Evolutionary conservation across 352 stramenopile genomes (phyloP).

Genomic region (Pythium graminicola): DNA sequence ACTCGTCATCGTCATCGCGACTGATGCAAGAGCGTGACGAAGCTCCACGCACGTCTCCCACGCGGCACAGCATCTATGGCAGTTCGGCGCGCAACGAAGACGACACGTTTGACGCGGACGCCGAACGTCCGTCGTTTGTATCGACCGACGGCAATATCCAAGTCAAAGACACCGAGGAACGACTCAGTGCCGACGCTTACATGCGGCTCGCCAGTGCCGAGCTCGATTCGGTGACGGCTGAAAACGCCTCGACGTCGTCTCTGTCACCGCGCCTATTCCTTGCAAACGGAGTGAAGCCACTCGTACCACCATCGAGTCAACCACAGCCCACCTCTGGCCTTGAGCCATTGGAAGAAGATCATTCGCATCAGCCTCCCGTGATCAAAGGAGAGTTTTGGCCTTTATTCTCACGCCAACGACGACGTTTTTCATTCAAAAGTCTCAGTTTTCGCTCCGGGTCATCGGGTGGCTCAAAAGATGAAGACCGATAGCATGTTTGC

Average conservation of each 20-base stretch:
- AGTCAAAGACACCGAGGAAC: constrained; percentile 18
- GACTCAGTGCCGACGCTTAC: constrained; percentile 61
- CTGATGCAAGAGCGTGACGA: neutral
- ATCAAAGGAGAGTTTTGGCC: constrained; percentile 36
- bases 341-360: neutral
- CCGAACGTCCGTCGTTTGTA: constrained; percentile 60
- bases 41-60: neutral
- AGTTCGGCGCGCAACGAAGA: neutral
- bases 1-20: constrained; percentile 4
- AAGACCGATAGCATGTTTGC: constrained; percentile 1
- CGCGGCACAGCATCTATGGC: constrained; percentile 15
- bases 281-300: neutral
- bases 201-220: constrained; percentile 68
- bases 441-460: constrained; percentile 33
- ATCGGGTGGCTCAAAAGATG: constrained; percentile 15
- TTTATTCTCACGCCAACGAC: constrained; percentile 43
- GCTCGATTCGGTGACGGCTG: constrained; percentile 26
- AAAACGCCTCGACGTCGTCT: constrained; percentile 1
- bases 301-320: neutral
- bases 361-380: neutral
- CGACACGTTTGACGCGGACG: constrained; percentile 12
- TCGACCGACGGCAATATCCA: constrained; percentile 51
- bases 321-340: too few relatives aligned
- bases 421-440: constrained; percentile 58
- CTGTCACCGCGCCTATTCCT: neutral